Base-by-base conservation (phyloP, 1,284 basidiomycete species). In the Rhodotorula mucilaginosa region DNA sequence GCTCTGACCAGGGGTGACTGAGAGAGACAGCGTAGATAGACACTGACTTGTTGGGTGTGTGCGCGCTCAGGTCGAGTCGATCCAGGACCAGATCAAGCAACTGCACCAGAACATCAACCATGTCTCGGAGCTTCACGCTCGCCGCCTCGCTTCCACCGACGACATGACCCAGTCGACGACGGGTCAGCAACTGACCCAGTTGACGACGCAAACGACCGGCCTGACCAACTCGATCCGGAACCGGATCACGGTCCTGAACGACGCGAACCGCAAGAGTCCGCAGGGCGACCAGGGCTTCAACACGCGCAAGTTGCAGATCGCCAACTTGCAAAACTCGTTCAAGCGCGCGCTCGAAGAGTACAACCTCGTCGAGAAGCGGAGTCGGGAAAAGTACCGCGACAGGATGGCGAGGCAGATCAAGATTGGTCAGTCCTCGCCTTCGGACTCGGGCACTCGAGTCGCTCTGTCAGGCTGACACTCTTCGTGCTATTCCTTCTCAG, bases 371-470 rank as follows among this genome's bases (percentile, higher is more conserved):
- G 97, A 99, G 83, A 90, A 94, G 82, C 89, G 92, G 80, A 93
- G 91, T 81, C 89, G 96, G 70, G 86, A 90, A 76, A 95, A 92
- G 84, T 94, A 97, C 83, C 93, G 93, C 83, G 92, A 95, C 81
- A 86, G 94, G 59, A 89, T 96, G 84, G 95, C 96, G 83, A 87
- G 97, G 74, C 97, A 99, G 83, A 96, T 90, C 85, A 93, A 90
- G 83, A 99, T 99, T 88, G 82, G 81, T 74, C 29, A 16, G 73
- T 65, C 23, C 13, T 29, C 8, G 5, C 31, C 8, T 5, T 12
- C 15, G 39, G 29, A 34, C n/a, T 29, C 5, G 15, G 8, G 8
- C 19, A 1, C 39, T 5, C 46, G 49, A 6, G 64, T 29, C 3
- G 6, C 39, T 39, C 39, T 39, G 6, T 12, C 39, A 7, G 39